Conservation (phyloP, 2,329 filamentous ascomycete species). For the Xylaria sp. region DNA sequence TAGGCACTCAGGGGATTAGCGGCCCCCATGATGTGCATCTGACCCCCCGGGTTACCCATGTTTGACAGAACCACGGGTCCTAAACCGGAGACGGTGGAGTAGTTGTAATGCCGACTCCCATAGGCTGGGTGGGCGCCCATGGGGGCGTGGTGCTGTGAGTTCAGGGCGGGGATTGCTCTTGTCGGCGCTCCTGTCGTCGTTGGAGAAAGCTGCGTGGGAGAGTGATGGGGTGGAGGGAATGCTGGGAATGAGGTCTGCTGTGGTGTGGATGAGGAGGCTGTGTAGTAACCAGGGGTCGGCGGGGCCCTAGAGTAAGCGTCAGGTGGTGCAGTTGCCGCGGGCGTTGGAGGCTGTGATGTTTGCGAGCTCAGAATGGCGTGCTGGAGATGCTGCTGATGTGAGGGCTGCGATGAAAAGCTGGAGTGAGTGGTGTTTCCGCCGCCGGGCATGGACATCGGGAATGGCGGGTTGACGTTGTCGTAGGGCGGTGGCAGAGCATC, state of each 20-base stretch:
- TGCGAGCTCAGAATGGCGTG: constrained; percentile 46
- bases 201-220: constrained; percentile 41
- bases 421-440: constrained; percentile 41
- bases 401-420: constrained; percentile 29
- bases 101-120: constrained; percentile 39
- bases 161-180: constrained; percentile 35
- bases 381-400: constrained; percentile 30
- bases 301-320: constrained; percentile 55
- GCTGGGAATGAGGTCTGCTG: constrained; percentile 43
- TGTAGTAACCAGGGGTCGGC: constrained; percentile 57
- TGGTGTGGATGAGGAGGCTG: constrained; percentile 43
- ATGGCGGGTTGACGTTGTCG: constrained; percentile 61
- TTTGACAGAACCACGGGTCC: constrained; percentile 70
- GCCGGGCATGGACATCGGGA: constrained; percentile 55
- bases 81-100: constrained; percentile 50
- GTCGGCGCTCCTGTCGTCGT: constrained; percentile 36
- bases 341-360: constrained; percentile 44
- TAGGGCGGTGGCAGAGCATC: constrained; percentile 63
- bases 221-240: constrained; percentile 36
- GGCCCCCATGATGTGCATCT: constrained; percentile 63
- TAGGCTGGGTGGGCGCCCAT: constrained; percentile 54
- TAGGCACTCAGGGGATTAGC: constrained; percentile 51
- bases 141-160: constrained; percentile 36
- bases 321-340: constrained; percentile 53
- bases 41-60: constrained; percentile 65